Evolutionary conservation across 2,329 filamentous ascomycete genomes (phyloP), one percentile per base, ranked within the genome.

Genomic region (Cladosporium phlei): DNA sequence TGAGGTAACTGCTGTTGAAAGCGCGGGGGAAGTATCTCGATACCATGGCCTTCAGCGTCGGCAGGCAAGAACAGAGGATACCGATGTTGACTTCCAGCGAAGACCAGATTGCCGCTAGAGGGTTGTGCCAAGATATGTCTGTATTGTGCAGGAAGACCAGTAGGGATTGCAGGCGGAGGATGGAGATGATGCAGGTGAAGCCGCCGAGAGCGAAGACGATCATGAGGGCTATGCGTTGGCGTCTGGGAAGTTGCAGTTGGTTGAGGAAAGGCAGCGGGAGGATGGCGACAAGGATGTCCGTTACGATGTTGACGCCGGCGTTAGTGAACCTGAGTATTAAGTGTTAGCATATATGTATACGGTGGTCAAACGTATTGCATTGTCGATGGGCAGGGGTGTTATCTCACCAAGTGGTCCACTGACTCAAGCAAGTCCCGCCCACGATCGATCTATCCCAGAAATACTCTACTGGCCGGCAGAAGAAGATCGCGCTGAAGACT

Each of bases 401-500:
- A 28, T 32, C 52, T 34, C 49, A 71, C 71, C 71, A 73, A 7
- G 73, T 56, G 0, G 61, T 62, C 19, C 67, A 61, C 22, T 64
- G 61, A 32, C 59, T 60, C 33, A 74, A 38, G 51, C 73, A 75
- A 40, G 55, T 58, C 54, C 55, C 46, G 22, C 66, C 55, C 14
- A 42, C 42, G 6, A 60, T 52, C 12, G 37, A 48, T 6, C 55
- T 54, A 30, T 67, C 55, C 71, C 71, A 74, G 55, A 70, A 73
- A 39, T 59, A 66, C 8, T 62, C 52, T 8, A 71, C 59, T 0
- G 71, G 71, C 1, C 59, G 59, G 52, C 71, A 73, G 25, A 68
- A 66, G 48, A 73, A 63, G 27, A 66, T 62, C 6, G 62, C 64
- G 21, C 60, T 66, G 35, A 68, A 66, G 47, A 50, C 64, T 25